Base-by-base conservation (phyloP, 352 stramenopile genomes). In the Stephanocyclus meneghinianus region DNA sequence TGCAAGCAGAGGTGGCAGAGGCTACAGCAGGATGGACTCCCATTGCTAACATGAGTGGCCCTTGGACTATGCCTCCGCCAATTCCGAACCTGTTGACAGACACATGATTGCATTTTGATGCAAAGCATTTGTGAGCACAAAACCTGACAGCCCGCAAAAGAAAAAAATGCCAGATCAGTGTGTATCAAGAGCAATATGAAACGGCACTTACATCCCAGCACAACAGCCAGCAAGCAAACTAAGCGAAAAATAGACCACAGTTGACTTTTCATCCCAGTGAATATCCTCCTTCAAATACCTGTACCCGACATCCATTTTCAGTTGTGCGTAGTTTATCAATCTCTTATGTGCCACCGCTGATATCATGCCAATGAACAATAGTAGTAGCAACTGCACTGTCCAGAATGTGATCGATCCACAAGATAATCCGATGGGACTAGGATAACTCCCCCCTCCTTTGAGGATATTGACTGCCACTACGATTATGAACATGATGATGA, bases 1-100 rank as follows among this genome's bases (percentile, higher is more conserved):
- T 97, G 18, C 82, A 86, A 0, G 95, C 97, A 35, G 95, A 95
- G 10, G 95, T 98, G 13, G 95, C 95, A 1, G 92, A 95, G 40
- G 97, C 95, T 70, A 96, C 92, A 29, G 75, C 61, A 47, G 90
- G 88, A 78, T 98, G 85, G 37, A 98, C 95, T 16, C 96, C 96
- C 94, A 99, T 98, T 37, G 98, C 95, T 1, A 99, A 92, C 96
- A 99, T 98, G 57, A 99, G 92, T 0, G 97, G 96, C 0, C 96
- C 96, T 71, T 98, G 98, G 29, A 99, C 95, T 87, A 99, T 98
- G 56, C 96, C 97, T 48, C 96, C 97, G 55, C 97, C 97, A 56
- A 99, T 95, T 13, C 96, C 96, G 72, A 99, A 93, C 55, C 55
- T 63, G 11, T 63, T 45, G 5, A 63, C 35, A 18, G 44, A 21